phyloP scores from a whole-genome alignment of 1,139 yeast genomes.

The Hemisphaericaspora xylanilytica region DNA sequence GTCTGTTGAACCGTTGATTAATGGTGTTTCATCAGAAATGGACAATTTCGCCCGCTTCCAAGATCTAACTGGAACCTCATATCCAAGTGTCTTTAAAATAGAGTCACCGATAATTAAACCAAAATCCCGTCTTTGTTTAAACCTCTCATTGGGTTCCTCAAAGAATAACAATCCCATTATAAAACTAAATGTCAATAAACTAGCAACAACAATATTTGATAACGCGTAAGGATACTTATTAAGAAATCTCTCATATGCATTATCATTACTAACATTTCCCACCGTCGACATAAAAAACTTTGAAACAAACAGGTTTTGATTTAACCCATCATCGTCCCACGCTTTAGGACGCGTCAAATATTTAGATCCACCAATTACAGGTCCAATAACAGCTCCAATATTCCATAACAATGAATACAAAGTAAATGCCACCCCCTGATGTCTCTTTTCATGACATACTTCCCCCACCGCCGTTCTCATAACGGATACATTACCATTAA shows the following conservation, averaged over 20 bases:
- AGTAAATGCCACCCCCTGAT: slow-evolving; percentile 61
- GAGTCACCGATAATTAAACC: slow-evolving; percentile 57
- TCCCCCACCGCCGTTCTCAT: slow-evolving; percentile 62
- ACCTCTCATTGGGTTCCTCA: slow-evolving; percentile 27
- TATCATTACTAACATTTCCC: slow-evolving; percentile 3
- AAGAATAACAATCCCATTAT: slow-evolving; percentile 41
- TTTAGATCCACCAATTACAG: slow-evolving; percentile 51
- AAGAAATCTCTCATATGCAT: slow-evolving; percentile 10
- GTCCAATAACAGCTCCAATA: slow-evolving; percentile 48
- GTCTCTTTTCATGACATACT: slow-evolving; percentile 51
- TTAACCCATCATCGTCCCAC: slow-evolving; percentile 9
- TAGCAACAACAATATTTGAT: slow-evolving; percentile 55
- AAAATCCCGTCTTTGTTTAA: slow-evolving; percentile 41
- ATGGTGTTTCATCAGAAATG: slow-evolving; percentile 58
- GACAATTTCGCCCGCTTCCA: slow-evolving; percentile 23
- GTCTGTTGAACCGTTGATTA: slow-evolving; percentile 9
- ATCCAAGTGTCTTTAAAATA: slow-evolving; percentile 33
- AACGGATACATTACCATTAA: slow-evolving; percentile 63
- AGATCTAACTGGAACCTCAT: slow-evolving; percentile 29
- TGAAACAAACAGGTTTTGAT: slow-evolving; percentile 7
- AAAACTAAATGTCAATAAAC: slow-evolving; percentile 37
- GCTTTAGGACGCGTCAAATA: slow-evolving; percentile 29
- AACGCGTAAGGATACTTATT: slow-evolving; percentile 52
- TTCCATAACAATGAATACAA: slow-evolving; percentile 61
- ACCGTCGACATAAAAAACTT: slow-evolving; percentile 2